A percentile compares a stretch with the other conserved stretches of the same genome.
Evolutionary conservation across 192 early-diverging fungal species (phyloP).

Genomic region (Dissophora ornata): DNA sequence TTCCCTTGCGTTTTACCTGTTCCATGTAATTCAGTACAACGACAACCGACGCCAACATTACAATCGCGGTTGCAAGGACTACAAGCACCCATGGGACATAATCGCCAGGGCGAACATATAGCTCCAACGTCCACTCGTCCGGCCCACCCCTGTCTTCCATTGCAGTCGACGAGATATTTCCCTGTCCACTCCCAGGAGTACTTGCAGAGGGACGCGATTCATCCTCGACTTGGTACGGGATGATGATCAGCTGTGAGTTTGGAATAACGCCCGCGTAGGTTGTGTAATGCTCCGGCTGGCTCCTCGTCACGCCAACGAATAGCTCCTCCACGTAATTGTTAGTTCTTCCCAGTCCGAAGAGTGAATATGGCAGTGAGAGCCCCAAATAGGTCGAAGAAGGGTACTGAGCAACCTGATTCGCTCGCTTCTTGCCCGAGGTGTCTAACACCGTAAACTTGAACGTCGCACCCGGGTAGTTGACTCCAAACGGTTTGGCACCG

Average conservation of each 20-base stretch:
- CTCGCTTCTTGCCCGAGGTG: slow-evolving; percentile 80
- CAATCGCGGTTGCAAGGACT: slow-evolving; percentile 75
- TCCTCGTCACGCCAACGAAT: slow-evolving; percentile 82
- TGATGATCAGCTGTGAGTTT: slow-evolving; percentile 90
- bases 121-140: slow-evolving; percentile 83
- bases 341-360: slow-evolving; percentile 91
- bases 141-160: slow-evolving; percentile 36
- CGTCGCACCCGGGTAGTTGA: slow-evolving; percentile 83
- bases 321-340: slow-evolving; percentile 97
- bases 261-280: slow-evolving; percentile 90
- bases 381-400: slow-evolving; percentile 83
- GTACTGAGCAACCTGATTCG: slow-evolving; percentile 82
- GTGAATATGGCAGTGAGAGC: slow-evolving; percentile 81
- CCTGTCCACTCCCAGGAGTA: too few relatives aligned
- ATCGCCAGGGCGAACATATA: slow-evolving; percentile 90
- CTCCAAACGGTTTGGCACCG: slow-evolving; percentile 76
- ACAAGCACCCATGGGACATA: slow-evolving; percentile 87
- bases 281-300: slow-evolving; percentile 67
- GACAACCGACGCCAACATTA: slow-evolving; percentile 78
- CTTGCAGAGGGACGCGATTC: too few relatives aligned
- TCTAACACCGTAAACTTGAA: slow-evolving; percentile 91
- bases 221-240: slow-evolving; percentile 75
- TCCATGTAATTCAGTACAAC: slow-evolving; percentile 79
- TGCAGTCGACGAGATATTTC: background rate
- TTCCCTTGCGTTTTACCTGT: slow-evolving; percentile 61